Base-by-base conservation (phyloP, 306 rosid species). In the Corylus americana region DNA sequence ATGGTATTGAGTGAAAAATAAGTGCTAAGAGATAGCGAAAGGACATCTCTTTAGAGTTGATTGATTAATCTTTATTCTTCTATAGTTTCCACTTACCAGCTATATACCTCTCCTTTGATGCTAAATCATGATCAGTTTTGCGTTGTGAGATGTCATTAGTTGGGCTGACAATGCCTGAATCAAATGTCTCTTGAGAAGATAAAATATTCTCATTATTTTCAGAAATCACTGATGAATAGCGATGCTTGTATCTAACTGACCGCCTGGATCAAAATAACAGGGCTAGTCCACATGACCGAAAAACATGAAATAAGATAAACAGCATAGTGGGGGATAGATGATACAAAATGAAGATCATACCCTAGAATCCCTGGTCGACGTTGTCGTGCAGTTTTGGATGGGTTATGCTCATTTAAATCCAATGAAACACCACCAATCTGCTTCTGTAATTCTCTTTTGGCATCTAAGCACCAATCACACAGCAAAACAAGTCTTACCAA, bases 341-440 rank as follows among this genome's bases (percentile, higher is more conserved):
- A 81, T 78, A 76, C 35, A 17, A 66, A 44, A 57, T 48, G 54
- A 18, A 81, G 79, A 74, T 78, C 51, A 59, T 85, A 81, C 92
- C 89, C 89, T 49, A 70, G 78, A 82, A 95, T 84, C 63, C 91
- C 97, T 2, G 93, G 99, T 69, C 94, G 90, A 55, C 94, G 93
- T 11, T 74, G 84, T 5, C 94, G 86, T 64, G 68, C 82, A 79
- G 73, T 82, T 5, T 76, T 51, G 79, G 92, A 71, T 25, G 64
- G 59, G 80, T 78, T 62, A 45, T 84, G 77, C 86, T 75, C 83
- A 73, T 82, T 79, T 72, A 83, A 44, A 79, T 90, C 91, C 68
- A 82, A 55, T 16, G 80, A 37, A 63, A 73, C 70, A 31, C 79
- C 83, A 54, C 91, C 94, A 74, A 63, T 75, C 73, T 87, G 92